A percentile compares a stretch with the other conserved stretches of the same genome.
Conservation (phyloP, 1,284 basidiomycete genomes). For the Malassezia japonica region DNA sequence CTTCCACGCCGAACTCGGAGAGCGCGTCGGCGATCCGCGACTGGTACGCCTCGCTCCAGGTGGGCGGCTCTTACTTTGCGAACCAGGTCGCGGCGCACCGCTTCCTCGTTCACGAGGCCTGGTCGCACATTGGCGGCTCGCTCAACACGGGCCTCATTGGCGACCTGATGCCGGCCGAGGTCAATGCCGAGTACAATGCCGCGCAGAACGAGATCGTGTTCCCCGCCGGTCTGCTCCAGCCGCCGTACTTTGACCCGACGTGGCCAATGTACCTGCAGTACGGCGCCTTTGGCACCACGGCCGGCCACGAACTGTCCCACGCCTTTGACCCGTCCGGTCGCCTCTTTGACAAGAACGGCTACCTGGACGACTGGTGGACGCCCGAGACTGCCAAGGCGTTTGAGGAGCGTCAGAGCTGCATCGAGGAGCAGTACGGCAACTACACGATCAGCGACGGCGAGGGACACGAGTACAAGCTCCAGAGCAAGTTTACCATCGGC, state of each 20-base stretch:
- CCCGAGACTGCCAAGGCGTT: conserved; percentile 71
- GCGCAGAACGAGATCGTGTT: conserved; percentile 68
- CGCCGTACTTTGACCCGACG: conserved; percentile 76
- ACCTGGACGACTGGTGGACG: conserved; percentile 64
- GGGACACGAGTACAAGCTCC: conserved; percentile 70
- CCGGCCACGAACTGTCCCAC: conserved; percentile 55
- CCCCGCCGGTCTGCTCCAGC: conserved; percentile 86
- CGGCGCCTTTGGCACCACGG: conserved; percentile 52
- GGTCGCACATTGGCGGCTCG: conserved; percentile 64
- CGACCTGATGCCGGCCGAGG: conserved; percentile 70
- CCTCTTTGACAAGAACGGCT: conserved; percentile 54
- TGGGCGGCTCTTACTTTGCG: conserved; percentile 70
- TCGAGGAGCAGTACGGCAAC: conserved; percentile 73
- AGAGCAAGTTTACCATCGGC: conserved; percentile 59
- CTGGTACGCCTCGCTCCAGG: conserved; percentile 66
- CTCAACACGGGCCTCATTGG: conserved; percentile 64
- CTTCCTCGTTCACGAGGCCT: conserved; percentile 53
- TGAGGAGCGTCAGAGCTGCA: conserved; percentile 71
- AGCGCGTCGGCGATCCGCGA: conserved; percentile 41
- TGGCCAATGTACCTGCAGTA: conserved; percentile 85
- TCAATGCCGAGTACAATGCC: conserved; percentile 46
- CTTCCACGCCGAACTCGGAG: conserved; percentile 63
- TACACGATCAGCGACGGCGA: conserved; percentile 76
- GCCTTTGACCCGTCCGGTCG: conserved; percentile 87
- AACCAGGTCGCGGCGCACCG: conserved; percentile 62